These are phyloP conservation scores for Rossbeevera mucosa DNA, from an alignment of 768 basidiomycete species.

Conservation along the genomic window DNA sequence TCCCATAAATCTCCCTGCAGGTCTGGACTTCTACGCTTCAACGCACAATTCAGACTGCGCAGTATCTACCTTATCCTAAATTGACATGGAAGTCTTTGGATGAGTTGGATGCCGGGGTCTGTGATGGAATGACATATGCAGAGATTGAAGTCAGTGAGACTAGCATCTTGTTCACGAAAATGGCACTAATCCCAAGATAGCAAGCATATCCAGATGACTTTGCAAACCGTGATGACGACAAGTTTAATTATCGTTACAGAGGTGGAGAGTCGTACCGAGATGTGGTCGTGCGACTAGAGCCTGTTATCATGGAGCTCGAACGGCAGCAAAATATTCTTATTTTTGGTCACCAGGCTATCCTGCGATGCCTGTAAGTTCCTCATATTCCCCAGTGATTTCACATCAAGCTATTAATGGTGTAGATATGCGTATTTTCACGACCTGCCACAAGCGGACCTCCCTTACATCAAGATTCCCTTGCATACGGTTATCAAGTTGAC, in stretches of 20 bases:
- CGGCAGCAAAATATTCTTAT: conserved; percentile 96
- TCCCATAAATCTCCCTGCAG: conserved; percentile 35
- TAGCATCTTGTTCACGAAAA: not conserved
- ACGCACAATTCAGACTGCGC: conserved; percentile 88
- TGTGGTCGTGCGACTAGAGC: conserved; percentile 91
- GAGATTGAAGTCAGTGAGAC: conserved; percentile 79
- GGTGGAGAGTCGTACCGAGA: conserved; percentile 98
- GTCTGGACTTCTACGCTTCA: conserved; percentile 99
- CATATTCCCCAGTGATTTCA: not conserved
- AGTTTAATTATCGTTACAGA: conserved; percentile 98
- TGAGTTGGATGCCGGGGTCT: conserved; percentile 97
- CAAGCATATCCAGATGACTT: conserved; percentile 97
- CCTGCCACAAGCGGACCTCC: conserved; percentile 86
- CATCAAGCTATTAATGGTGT: not conserved
- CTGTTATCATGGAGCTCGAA: conserved; percentile 99
- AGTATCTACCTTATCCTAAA: conserved; percentile 77
- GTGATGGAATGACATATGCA: conserved; percentile 99
- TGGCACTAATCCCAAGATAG: conserved; percentile 34
- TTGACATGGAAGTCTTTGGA: conserved; percentile 98
- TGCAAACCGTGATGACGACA: conserved; percentile 96
- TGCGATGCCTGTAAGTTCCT: conserved; percentile 65
- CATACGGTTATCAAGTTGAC: conserved; percentile 99
- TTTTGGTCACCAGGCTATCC: conserved; percentile 91
- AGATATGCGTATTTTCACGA: conserved; percentile 98
- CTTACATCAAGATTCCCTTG: conserved; percentile 95